Percentiles rank a stretch among this genome's conserved stretches.
These are phyloP conservation scores for Lepidopterella palustris DNA, from an alignment of 495 filamentous ascomycete genomes.

Conservation along the genomic window DNA sequence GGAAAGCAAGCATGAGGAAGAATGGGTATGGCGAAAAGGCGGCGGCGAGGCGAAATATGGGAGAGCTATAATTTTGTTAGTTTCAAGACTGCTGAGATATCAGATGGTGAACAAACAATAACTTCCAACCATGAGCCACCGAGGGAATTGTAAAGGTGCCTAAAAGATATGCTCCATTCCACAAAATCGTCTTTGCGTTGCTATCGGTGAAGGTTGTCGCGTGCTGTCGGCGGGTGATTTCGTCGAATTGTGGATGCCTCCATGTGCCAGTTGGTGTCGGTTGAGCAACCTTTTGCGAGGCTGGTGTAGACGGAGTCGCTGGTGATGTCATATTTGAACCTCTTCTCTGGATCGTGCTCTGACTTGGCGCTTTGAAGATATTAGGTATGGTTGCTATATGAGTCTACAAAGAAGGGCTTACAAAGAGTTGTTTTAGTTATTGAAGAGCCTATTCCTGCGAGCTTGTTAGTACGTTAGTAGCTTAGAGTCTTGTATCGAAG, in stretches of 20 bases:
- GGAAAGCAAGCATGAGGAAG: neutral
- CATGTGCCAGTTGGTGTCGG: constrained; percentile 20
- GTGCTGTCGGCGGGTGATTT: constrained; percentile 28
- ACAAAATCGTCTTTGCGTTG: constrained; percentile 18
- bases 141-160: constrained; percentile 7
- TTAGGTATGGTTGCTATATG: neutral
- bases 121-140: neutral
- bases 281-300: constrained; percentile 13
- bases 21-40: neutral
- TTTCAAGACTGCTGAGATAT: neutral
- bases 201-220: constrained; percentile 25
- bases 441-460: neutral
- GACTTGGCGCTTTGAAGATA: neutral
- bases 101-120: neutral
- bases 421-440: neutral
- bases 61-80: constrained; percentile 18
- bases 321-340: neutral
- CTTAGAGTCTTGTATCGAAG: neutral
- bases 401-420: neutral
- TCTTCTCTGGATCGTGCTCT: neutral
- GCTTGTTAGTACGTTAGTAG: neutral
- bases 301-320: constrained; percentile 17
- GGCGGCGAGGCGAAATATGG: neutral
- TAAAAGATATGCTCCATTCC: constrained; percentile 12
- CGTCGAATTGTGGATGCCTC: constrained; percentile 27